Evolutionary conservation across 257 asterid genomes (phyloP), one percentile per base, ranked within the genome.

Genomic region (Apocynum venetum): DNA sequence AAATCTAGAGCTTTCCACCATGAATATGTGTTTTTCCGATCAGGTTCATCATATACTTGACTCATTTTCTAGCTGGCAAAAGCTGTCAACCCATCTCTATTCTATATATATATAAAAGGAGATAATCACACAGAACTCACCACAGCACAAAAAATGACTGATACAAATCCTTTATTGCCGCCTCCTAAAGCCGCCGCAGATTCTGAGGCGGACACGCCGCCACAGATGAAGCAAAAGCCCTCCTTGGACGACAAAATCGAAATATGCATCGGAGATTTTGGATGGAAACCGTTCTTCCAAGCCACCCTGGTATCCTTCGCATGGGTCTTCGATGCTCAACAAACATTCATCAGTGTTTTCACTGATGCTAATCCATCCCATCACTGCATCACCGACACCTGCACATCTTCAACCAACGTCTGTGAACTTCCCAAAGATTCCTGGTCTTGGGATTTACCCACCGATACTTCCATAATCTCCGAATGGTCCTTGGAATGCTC

Each of bases 281-380:
- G 90, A 20, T 87, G 97, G 92, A 76, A 78, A 1, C 90, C 87
- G 12, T 77, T 88, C 38, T 44, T 92, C 31, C 97, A 89, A 69
- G 84, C 86, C 66, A 71, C 82, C 43, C 82, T 90, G 2, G 85
- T 89, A 2, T 89, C 96, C 1, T 65, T 92, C 2, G 88, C 96
- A 0, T 92, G 96, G 93, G 69, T 85, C 71, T 90, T 92, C 80
- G 97, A 92, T 41, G 96, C 94, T 0, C 97, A 92, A 61, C 94
- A 85, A 59, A 76, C 87, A 20, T 92, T 92, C 88, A 85, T 92
- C 76, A 83, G 84, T 36, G 82, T 89, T 47, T 90, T 92, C 63
- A 86, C 97, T 0, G 96, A 92, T 17, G 90, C 88, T 5, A 82
- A 79, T 4, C 96, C 96, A 15, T 73, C 80, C 10, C 87, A 91